A percentile compares a stretch with the other conserved stretches of the same genome.
Conservation (phyloP, 2,329 filamentous ascomycete genomes). For the Exophiala phaeomuriformis region DNA sequence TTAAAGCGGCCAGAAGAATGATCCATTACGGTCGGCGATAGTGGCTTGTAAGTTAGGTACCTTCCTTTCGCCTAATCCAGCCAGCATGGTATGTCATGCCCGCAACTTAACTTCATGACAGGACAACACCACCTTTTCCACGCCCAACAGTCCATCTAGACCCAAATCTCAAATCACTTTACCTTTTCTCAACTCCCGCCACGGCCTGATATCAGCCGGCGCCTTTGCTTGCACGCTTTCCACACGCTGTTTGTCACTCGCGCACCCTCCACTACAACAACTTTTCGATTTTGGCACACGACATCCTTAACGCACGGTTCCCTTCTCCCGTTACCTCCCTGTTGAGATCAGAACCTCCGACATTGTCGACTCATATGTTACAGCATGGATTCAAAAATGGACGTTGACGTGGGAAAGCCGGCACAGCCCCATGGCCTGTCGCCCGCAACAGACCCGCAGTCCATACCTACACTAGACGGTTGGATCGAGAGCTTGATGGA, state of each 20-base stretch:
- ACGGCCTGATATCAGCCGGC: neutral
- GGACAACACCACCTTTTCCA: neutral
- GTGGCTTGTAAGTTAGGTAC: neutral
- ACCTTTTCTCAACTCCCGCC: slow-evolving; percentile 1
- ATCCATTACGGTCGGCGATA: neutral
- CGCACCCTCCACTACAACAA: slow-evolving; percentile 14
- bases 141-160: neutral
- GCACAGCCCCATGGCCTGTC: slow-evolving; percentile 70
- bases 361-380: slow-evolving; percentile 22
- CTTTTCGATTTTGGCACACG: slow-evolving; percentile 12
- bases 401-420: slow-evolving; percentile 79
- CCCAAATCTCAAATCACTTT: neutral
- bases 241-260: neutral
- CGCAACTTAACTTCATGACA: slow-evolving; percentile 5
- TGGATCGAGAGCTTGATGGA: slow-evolving; percentile 98
- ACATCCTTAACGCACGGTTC: slow-evolving; percentile 19
- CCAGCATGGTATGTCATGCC: slow-evolving; percentile 9
- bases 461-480: slow-evolving; percentile 86
- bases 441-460: slow-evolving; percentile 71
- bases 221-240: neutral
- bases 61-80: neutral
- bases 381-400: slow-evolving; percentile 95
- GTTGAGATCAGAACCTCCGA: slow-evolving; percentile 18
- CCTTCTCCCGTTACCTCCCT: slow-evolving; percentile 25
- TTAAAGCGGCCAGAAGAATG: too few relatives aligned